Evolutionary conservation across 2,329 filamentous ascomycete genomes (phyloP), one percentile per base, ranked within the genome.

Genomic region (Biscogniauxia sp.): DNA sequence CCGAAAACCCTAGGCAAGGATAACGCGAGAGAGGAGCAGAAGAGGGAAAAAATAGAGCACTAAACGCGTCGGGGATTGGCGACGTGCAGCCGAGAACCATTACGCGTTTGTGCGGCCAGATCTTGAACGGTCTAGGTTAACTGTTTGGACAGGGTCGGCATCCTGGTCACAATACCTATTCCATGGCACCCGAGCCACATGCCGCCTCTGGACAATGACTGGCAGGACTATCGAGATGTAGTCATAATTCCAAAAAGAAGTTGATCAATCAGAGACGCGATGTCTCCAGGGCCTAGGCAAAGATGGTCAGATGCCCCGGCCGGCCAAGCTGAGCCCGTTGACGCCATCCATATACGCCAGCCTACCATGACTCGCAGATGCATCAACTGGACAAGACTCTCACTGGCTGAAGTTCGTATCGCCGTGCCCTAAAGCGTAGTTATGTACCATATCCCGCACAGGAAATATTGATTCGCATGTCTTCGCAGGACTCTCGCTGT

Each of bases 11-110:
- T 56, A 54, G 52, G 45, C 61, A 63, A 61, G 64, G 63, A 57
- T 66, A 53, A 66, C 59, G 61, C 63, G 63, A 63, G 51, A 51
- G 11, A 53, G 54, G 49, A 59, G 55, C 15, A 45, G 17, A 45
- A 45, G 17, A n/a, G 17, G 17, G 17, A 5, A 5, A 45, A 5
- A 5, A n/a, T 25, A 52, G 61, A 55, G 25, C 56, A 60, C 50
- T 57, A 52, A 20, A 55, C 66, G 68, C 67, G 69, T 64, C 63
- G 63, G 53, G 37, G 54, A 66, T 57, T 57, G 59, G 64, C 62
- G 59, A 62, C 64, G 57, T 62, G 64, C 55, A 56, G 37, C 41
- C 19, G 60, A 56, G 56, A 56, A 56, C 61, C 57, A 61, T 60
- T 51, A 62, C 62, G 62, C 64, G 63, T 66, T 50, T 60, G 51